phyloP scores from a whole-genome alignment of 2,329 filamentous ascomycete species.

The Bipolaris oryzae region DNA sequence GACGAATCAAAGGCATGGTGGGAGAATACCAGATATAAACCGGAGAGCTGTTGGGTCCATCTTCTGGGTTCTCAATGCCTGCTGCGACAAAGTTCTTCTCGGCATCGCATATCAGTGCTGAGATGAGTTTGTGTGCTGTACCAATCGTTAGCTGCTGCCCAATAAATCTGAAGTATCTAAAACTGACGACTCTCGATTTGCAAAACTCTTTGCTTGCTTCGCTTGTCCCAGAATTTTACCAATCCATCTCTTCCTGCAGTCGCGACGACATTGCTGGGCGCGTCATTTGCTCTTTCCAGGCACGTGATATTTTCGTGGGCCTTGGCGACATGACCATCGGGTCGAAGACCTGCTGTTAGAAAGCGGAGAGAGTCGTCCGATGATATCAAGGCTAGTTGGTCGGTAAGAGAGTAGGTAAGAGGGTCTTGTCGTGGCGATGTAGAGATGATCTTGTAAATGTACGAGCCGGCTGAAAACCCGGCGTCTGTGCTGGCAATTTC shows the following conservation, averaged over 20 bases:
- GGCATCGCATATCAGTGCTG: constrained; percentile 68
- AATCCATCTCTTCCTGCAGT: constrained; percentile 75
- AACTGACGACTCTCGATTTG: constrained; percentile 45
- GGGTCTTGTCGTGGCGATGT: constrained; percentile 40
- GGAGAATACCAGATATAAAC: constrained; percentile 45
- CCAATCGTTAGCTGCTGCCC: constrained; percentile 29
- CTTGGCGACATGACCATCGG: constrained; percentile 56
- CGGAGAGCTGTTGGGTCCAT: constrained; percentile 53
- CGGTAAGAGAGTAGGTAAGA: constrained; percentile 38
- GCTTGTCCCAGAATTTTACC: constrained; percentile 70
- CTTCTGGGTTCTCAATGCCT: constrained; percentile 70
- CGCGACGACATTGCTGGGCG: constrained; percentile 61
- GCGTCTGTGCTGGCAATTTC: constrained; percentile 28
- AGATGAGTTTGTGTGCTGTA: constrained; percentile 59
- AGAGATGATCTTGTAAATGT: constrained; percentile 48
- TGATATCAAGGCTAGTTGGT: constrained; percentile 64
- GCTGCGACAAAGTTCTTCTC: constrained; percentile 67
- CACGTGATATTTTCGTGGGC: constrained; percentile 69
- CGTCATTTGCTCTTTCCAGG: constrained; percentile 61
- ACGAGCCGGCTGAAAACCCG: constrained; percentile 42
- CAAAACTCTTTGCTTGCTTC: constrained; percentile 57
- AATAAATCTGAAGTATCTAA: not conserved
- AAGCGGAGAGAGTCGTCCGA: constrained; percentile 74
- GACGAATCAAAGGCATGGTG: not conserved
- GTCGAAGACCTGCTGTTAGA: constrained; percentile 62